A percentile compares a stretch with the other conserved stretches of the same genome.
phyloP scores from a whole-genome alignment of 1,284 basidiomycete genomes.

The Boletus austroedulis region DNA sequence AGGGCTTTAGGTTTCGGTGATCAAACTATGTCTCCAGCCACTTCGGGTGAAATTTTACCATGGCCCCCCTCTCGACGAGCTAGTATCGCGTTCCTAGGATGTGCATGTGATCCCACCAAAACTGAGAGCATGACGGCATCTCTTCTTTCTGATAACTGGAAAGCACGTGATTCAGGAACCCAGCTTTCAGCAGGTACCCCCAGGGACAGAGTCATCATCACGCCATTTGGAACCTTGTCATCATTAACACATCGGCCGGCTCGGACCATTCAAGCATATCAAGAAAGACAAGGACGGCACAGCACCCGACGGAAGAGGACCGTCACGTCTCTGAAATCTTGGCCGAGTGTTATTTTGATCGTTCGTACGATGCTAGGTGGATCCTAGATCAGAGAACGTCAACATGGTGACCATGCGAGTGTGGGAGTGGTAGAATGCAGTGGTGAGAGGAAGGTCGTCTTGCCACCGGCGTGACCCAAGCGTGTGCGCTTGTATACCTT shows the following conservation, averaged over 20 bases:
- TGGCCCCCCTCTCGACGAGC: neutral
- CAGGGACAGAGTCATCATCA: neutral
- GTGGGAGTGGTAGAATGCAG: conserved; percentile 15
- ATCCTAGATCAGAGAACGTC: neutral
- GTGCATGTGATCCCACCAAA: neutral
- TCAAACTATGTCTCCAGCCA: conserved; percentile 11
- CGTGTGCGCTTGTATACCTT: too few relatives aligned
- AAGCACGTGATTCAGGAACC: neutral
- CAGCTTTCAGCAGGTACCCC: neutral
- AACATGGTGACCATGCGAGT: conserved; percentile 8
- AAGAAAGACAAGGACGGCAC: neutral
- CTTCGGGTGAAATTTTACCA: neutral
- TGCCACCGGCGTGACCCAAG: too few relatives aligned
- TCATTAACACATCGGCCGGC: neutral
- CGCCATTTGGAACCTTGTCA: neutral
- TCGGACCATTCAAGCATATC: neutral
- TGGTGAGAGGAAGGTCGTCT: neutral
- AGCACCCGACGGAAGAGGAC: neutral
- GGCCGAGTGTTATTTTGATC: neutral
- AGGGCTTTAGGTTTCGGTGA: conserved; percentile 9
- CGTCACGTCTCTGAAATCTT: neutral
- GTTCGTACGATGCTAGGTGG: neutral
- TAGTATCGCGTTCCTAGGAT: conserved; percentile 3
- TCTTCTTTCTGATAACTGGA: neutral
- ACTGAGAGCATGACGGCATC: neutral